A percentile compares a stretch with the other conserved stretches of the same genome.
These are phyloP conservation scores for Suaeda aralocaspica DNA, from an alignment of 148 eudicot genomes.

Conservation along the genomic window DNA sequence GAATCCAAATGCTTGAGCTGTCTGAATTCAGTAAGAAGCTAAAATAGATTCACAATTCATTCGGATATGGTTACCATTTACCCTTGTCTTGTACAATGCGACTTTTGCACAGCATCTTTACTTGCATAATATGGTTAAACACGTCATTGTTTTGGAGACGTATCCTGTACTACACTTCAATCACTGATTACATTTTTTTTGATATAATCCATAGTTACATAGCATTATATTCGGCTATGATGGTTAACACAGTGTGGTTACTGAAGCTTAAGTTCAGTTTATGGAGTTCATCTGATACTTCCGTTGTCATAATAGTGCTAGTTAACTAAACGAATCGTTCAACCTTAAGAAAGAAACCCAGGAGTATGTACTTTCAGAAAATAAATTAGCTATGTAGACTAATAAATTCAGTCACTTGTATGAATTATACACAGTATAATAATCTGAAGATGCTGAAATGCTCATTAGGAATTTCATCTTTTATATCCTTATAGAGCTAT, in stretches of 20 bases:
- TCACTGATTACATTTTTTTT: neutral
- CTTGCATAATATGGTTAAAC: neutral
- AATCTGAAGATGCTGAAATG: neutral
- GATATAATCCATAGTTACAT: neutral
- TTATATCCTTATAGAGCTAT: neutral
- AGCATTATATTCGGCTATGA: neutral
- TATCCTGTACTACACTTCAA: slow-evolving; percentile 1
- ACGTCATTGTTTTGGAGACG: neutral
- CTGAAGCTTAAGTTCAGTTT: neutral
- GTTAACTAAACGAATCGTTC: too few relatives aligned
- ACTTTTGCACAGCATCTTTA: slow-evolving; percentile 1
- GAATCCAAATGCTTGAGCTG: slow-evolving; percentile 71
- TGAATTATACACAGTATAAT: too few relatives aligned
- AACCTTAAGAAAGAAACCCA: too few relatives aligned
- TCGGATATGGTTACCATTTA: slow-evolving; percentile 1
- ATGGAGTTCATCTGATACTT: too few relatives aligned
- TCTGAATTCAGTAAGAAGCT: slow-evolving; percentile 84
- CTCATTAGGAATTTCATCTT: neutral
- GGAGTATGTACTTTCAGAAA: too few relatives aligned
- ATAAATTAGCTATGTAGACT: too few relatives aligned
- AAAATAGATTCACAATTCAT: slow-evolving; percentile 39
- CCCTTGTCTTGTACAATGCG: slow-evolving; percentile 3
- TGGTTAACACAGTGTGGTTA: neutral
- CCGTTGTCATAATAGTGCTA: too few relatives aligned
- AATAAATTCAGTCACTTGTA: too few relatives aligned